Evolutionary conservation across 2,329 filamentous ascomycete species (phyloP).

Genomic region (Mycosphaerella sp.): DNA sequence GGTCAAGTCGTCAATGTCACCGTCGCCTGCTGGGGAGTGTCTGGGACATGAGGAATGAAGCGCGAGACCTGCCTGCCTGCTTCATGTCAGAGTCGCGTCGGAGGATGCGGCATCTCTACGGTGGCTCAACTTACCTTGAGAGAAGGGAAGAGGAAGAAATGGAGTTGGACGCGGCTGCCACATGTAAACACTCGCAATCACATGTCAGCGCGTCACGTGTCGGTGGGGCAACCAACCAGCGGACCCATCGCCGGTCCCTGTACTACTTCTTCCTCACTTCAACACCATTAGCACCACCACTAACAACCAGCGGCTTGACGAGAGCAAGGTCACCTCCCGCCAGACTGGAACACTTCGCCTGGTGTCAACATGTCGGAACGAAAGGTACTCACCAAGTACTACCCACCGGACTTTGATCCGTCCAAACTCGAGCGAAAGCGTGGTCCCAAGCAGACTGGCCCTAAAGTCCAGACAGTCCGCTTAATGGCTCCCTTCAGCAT

Average conservation of each 20-base stretch:
- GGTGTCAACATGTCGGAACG: slow-evolving; percentile 66
- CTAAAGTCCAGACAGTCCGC: slow-evolving; percentile 77
- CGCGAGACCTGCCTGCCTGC: not conserved
- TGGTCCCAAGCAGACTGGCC: slow-evolving; percentile 64
- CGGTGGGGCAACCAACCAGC: not conserved
- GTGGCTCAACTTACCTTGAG: slow-evolving; percentile 16
- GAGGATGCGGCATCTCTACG: not conserved
- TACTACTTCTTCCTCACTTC: not conserved
- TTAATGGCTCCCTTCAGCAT: slow-evolving; percentile 85
- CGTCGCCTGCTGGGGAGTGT: slow-evolving; percentile 6
- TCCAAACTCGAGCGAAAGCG: slow-evolving; percentile 62
- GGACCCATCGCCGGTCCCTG: not conserved
- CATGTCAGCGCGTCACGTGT: not conserved
- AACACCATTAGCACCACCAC: not conserved
- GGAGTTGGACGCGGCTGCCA: not conserved
- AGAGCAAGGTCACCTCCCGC: too few relatives aligned
- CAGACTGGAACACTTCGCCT: not conserved
- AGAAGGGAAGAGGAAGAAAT: slow-evolving; percentile 6
- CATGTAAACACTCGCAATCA: not conserved
- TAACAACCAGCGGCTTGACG: too few relatives aligned
- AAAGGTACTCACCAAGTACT: slow-evolving; percentile 67
- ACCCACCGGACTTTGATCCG: slow-evolving; percentile 82
- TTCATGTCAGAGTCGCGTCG: not conserved
- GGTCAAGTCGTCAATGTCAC: slow-evolving; percentile 7
- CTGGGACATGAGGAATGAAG: not conserved